Evolutionary conservation across 2,329 filamentous ascomycete genomes (phyloP), one percentile per base, ranked within the genome.

Genomic region (Pyrenochaeta sp.): DNA sequence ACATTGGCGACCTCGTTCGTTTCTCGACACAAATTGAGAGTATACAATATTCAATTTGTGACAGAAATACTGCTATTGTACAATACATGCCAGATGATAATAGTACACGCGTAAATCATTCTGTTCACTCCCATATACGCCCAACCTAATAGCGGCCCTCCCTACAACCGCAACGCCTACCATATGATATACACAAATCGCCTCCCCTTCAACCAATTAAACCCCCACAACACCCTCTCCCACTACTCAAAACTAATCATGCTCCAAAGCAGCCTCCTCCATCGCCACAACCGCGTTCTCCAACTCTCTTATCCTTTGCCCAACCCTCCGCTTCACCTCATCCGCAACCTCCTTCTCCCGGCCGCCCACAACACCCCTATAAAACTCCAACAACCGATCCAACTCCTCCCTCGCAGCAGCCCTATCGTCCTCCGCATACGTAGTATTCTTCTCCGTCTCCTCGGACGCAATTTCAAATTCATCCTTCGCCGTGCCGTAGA

Each of bases 371-470:
- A 81, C 76, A 19, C 71, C 72, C 36, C 75, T 73, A 57, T 82
- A 86, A 10, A 78, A 81, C 49, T 79, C 77, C 58, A 84, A 75
- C 52, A 86, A 74, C 60, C 76, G 79, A 40, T 79, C 78, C 53
- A 87, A 65, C 62, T 85, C 84, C 67, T 85, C 83, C 10, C 81
- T 68, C 32, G 84, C 84, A 25, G 84, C 84, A 19, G 79, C 81
- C 4, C 85, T 75, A 59, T 86, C 84, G 27, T 83, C 83, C 19
- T 81, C 77, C 1, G 85, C 85, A 71, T 86, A 86, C 32, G 85
- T 81, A 10, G 83, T 83, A 56, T 82, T 81, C 73, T 84, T 85
- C 61, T 82, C 78, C 19, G 81, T 83, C 66, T 84, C 82, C 59
- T 85, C 83, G 53, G 78, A 75, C 30, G 82, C 82, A 32, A 83